Evolutionary conservation across 2,329 filamentous ascomycete genomes (phyloP), one percentile per base, ranked within the genome.

Genomic region (Aspergillus viridinutans): DNA sequence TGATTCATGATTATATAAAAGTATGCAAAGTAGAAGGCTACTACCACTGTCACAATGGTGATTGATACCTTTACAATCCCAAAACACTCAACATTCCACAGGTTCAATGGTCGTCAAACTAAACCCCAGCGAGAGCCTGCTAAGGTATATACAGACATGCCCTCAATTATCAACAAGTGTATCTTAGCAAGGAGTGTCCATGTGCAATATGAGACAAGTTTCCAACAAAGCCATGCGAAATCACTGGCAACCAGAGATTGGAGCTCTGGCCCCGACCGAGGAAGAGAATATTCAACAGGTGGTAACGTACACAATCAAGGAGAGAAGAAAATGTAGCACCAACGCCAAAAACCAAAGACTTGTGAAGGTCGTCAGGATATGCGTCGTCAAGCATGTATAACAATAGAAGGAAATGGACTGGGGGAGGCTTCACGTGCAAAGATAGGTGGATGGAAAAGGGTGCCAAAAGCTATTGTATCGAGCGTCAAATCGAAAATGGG

Each of bases 381-480:
- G 64, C 49, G 61, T 50, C 21, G 21, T 47, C 43, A 23, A 47
- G 21, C 8, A 45, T 45, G 42, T 23, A 25, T 47, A 12, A 4
- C 3, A 23, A 3, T 14, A 23, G 12, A 23, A 23, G 21, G 14
- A 17, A 38, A 38, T 7, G 14, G 14, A 5, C 17, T 7, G 14
- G 14, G 32, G 5, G 5, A 38, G 14, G 32, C 14, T 38, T 38
- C 14, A 38, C 17, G 12, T 38, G 32, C 32, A 38, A 21, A 4
- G 21, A 25, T 25, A 14, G 23, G 26, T 26, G 23, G 21, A 25
- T 10, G 10, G 43, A 17, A 14, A 47, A 17, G 6, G 25, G 26
- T 9, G 7, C 28, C 35, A 52, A 29, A 14, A 54, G 29, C 40
- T 45, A 28, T 49, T 40, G 23, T 45, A 50, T 28, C 12, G 47